phyloP scores from a whole-genome alignment of 1,284 basidiomycete genomes.

The Leccinum griseonigrum region DNA sequence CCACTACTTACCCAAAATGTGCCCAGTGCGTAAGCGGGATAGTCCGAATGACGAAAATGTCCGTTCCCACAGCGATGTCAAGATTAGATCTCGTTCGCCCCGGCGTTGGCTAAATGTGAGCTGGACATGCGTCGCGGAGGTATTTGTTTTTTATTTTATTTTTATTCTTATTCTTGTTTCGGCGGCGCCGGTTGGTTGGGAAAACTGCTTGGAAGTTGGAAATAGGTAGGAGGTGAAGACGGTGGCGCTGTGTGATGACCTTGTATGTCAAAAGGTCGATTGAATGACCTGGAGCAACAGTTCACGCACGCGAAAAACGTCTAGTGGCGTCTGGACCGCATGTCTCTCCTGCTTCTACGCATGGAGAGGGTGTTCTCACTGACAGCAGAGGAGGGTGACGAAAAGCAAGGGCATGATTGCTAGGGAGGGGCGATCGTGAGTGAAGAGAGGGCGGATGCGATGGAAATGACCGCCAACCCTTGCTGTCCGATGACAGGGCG shows the following conservation, averaged over 20 bases:
- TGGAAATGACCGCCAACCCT: slow-evolving; percentile 3
- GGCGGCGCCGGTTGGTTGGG: slow-evolving; percentile 7
- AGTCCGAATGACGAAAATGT: slow-evolving; percentile 27
- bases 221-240: not conserved
- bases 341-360: slow-evolving; percentile 16
- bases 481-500: not conserved
- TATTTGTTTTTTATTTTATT: not conserved
- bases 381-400: slow-evolving; percentile 1
- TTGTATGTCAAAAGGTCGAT: slow-evolving; percentile 2
- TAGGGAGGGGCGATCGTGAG: not conserved
- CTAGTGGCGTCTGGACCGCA: slow-evolving; percentile 28
- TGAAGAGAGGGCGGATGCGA: not conserved
- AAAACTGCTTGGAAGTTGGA: slow-evolving; percentile 3
- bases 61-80: slow-evolving; percentile 19
- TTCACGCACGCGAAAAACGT: slow-evolving; percentile 28
- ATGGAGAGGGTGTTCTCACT: slow-evolving; percentile 12
- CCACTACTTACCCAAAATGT: slow-evolving; percentile 1
- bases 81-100: slow-evolving; percentile 26
- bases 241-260: not conserved
- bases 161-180: not conserved
- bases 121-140: not conserved
- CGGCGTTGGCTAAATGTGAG: not conserved
- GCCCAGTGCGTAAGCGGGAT: slow-evolving; percentile 14
- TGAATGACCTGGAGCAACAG: slow-evolving; percentile 11
- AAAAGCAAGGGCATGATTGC: not conserved